A percentile compares a stretch with the other conserved stretches of the same genome.
Conservation (phyloP, 192 early-diverging fungal species). For the Coemansia nantahalensis region DNA sequence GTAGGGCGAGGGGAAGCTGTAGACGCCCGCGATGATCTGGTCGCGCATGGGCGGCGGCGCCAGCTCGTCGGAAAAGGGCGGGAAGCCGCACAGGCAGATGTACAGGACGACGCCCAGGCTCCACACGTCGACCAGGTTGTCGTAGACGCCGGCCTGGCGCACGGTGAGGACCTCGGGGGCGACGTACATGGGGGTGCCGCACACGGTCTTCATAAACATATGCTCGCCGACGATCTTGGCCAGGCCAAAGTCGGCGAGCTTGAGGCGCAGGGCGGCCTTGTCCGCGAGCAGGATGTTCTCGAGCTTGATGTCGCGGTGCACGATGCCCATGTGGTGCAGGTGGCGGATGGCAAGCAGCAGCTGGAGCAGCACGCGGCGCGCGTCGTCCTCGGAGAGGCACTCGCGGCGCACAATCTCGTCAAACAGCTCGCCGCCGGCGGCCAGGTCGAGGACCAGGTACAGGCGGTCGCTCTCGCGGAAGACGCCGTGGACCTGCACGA, state of each 20-base stretch:
- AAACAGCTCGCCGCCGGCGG: constrained; percentile 89
- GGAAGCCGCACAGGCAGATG: constrained; percentile 84
- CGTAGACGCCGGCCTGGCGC: constrained; percentile 65
- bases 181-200: constrained; percentile 88
- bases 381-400: constrained; percentile 72
- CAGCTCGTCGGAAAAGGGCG: constrained; percentile 74
- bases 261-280: constrained; percentile 61
- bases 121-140: constrained; percentile 90
- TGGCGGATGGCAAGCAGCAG: constrained; percentile 74
- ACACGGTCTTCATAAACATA: constrained; percentile 78
- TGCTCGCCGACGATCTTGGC: constrained; percentile 77
- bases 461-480: constrained; percentile 50
- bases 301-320: constrained; percentile 79
- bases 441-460: constrained; percentile 57
- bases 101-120: constrained; percentile 94
- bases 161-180: constrained; percentile 88
- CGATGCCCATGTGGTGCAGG: constrained; percentile 65
- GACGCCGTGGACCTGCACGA: constrained; percentile 51
- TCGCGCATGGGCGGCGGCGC: constrained; percentile 60
- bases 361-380: constrained; percentile 75
- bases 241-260: constrained; percentile 95
- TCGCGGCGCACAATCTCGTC: constrained; percentile 82
- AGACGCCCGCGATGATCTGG: constrained; percentile 67
- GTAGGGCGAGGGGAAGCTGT: constrained; percentile 72
- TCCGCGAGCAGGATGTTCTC: constrained; percentile 74